These are phyloP conservation scores for Aspergillus diversus DNA, from an alignment of 495 filamentous ascomycete genomes.

Conservation along the genomic window DNA sequence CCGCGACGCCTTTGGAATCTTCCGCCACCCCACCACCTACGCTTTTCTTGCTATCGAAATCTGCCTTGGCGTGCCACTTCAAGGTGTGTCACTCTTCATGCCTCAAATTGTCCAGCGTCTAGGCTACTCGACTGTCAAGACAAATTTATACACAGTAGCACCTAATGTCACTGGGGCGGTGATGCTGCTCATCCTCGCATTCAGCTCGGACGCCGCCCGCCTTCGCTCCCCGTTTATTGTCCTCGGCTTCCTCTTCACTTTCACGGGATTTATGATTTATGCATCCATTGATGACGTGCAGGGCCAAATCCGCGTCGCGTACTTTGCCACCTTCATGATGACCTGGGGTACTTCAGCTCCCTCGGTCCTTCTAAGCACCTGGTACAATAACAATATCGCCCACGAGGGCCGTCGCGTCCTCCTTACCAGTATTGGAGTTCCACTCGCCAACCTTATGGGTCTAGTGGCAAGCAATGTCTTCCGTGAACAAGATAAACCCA, in stretches of 20 bases:
- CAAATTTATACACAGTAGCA: slow-evolving; percentile 78
- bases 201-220: slow-evolving; percentile 64
- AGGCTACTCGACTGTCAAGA: slow-evolving; percentile 66
- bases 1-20: slow-evolving; percentile 64
- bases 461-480: slow-evolving; percentile 76
- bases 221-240: slow-evolving; percentile 75
- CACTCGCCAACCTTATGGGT: slow-evolving; percentile 81
- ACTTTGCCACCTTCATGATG: slow-evolving; percentile 85
- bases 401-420: slow-evolving; percentile 73
- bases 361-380: slow-evolving; percentile 55
- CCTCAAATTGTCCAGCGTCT: slow-evolving; percentile 72
- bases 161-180: slow-evolving; percentile 71
- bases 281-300: slow-evolving; percentile 65
- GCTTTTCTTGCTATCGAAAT: slow-evolving; percentile 70
- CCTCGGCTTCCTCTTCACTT: slow-evolving; percentile 72
- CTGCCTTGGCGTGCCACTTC: slow-evolving; percentile 76
- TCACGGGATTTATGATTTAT: slow-evolving; percentile 77
- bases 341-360: slow-evolving; percentile 66
- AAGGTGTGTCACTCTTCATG: slow-evolving; percentile 71
- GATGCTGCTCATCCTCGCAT: slow-evolving; percentile 70
- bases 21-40: slow-evolving; percentile 65
- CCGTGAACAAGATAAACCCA: slow-evolving; percentile 67
- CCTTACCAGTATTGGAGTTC: slow-evolving; percentile 73
- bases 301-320: slow-evolving; percentile 62
- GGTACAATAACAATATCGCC: slow-evolving; percentile 83